Evolutionary conservation across 768 basidiomycete species (phyloP).

Genomic region (Tylopilus cervinicoccineus): DNA sequence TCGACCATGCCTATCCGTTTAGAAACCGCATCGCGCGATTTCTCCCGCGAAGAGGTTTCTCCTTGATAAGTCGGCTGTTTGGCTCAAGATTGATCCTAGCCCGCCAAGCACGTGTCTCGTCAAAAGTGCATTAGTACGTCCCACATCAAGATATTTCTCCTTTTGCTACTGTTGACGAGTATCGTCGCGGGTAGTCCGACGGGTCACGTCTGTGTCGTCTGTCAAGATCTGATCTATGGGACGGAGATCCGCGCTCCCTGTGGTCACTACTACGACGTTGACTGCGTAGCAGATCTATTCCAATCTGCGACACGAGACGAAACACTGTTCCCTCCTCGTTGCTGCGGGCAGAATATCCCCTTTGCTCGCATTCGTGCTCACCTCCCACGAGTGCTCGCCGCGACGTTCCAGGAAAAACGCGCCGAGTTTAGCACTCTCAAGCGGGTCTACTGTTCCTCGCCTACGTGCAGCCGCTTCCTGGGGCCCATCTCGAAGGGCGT

Average conservation of each 20-base stretch:
- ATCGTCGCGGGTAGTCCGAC: conserved; percentile 5
- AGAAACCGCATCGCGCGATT: not conserved
- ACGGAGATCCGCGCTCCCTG: conserved; percentile 30
- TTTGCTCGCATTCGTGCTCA: conserved; percentile 21
- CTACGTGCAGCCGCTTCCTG: not conserved
- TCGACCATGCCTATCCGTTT: not conserved
- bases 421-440: conserved; percentile 31
- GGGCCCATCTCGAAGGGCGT: not conserved
- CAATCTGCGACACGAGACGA: conserved; percentile 35
- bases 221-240: conserved; percentile 30
- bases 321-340: conserved; percentile 38
- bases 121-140: conserved; percentile 10
- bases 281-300: conserved; percentile 35
- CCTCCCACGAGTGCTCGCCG: conserved; percentile 17
- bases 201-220: conserved; percentile 33
- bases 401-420: conserved; percentile 23
- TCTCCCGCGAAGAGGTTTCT: conserved; percentile 3
- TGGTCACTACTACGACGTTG: conserved; percentile 33
- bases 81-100: not conserved
- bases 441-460: conserved; percentile 1
- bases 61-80: conserved; percentile 4
- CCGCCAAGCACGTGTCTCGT: not conserved
- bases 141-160: not conserved
- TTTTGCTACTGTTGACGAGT: not conserved
- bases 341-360: conserved; percentile 33